Evolutionary conservation across 2,329 filamentous ascomycete genomes (phyloP).

Genomic region (Neurospora sp.): DNA sequence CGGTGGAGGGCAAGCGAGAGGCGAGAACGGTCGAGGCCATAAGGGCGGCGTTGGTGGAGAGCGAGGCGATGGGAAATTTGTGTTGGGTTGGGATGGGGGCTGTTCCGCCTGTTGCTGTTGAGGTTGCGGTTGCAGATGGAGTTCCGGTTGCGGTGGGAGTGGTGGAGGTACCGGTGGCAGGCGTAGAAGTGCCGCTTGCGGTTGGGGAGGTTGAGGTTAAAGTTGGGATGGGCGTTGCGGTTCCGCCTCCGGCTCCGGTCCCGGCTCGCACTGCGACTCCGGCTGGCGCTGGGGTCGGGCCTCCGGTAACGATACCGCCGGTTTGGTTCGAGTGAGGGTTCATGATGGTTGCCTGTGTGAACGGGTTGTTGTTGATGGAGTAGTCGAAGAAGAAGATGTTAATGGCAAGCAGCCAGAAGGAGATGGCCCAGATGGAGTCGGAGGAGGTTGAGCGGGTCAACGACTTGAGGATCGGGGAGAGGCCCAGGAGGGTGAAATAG

Average conservation of each 20-base stretch:
- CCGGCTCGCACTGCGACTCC: not conserved
- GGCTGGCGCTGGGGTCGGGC: not conserved
- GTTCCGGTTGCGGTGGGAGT: conserved; percentile 11
- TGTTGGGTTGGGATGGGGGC: conserved; percentile 12
- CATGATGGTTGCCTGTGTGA: conserved; percentile 14
- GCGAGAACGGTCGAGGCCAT: conserved; percentile 95
- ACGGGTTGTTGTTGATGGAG: conserved; percentile 30
- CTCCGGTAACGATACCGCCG: not conserved
- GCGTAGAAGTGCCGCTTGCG: not conserved
- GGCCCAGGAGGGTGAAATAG: conserved; percentile 81
- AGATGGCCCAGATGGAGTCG: conserved; percentile 97
- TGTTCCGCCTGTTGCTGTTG: conserved; percentile 16
- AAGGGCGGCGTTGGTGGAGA: conserved; percentile 90
- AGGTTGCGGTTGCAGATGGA: conserved; percentile 11
- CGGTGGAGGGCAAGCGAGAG: conserved; percentile 77
- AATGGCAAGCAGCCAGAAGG: conserved; percentile 82
- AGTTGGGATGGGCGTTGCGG: not conserved
- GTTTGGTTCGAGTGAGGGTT: not conserved
- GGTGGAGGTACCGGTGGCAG: not conserved
- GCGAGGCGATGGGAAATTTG: conserved; percentile 56
- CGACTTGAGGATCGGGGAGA: conserved; percentile 92
- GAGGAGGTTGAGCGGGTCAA: conserved; percentile 86
- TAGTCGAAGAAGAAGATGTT: conserved; percentile 99
- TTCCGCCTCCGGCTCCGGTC: not conserved
- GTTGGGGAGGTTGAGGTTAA: not conserved